Evolutionary conservation across 2,329 filamentous ascomycete genomes (phyloP).

Genomic region (Pestalotiopsis sp.): DNA sequence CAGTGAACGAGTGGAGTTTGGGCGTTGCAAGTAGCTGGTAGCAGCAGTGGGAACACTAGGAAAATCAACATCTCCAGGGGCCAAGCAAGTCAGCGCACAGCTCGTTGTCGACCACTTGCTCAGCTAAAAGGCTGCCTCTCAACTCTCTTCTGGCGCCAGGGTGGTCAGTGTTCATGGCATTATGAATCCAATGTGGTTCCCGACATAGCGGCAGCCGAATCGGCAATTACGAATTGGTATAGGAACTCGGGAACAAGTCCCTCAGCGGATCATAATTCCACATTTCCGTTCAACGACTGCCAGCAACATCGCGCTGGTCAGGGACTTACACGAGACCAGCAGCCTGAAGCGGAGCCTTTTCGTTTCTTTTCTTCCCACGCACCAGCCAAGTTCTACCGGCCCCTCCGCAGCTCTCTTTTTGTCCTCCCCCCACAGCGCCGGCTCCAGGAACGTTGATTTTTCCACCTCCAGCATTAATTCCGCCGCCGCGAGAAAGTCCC

Average conservation of each 20-base stretch:
- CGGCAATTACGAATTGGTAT: neutral
- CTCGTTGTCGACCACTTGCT: neutral
- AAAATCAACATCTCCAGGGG: neutral
- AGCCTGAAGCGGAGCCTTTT: neutral
- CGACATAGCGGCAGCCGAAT: neutral
- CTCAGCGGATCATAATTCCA: no score
- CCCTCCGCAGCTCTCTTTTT: neutral
- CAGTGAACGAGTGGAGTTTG: neutral
- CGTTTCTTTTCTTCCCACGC: neutral
- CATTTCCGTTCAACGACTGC: no score
- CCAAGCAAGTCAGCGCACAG: neutral
- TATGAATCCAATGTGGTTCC: neutral
- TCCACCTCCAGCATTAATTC: constrained; percentile 9
- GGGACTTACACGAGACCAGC: neutral
- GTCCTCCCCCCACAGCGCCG: neutral
- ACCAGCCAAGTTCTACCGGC: neutral
- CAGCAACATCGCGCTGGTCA: no score
- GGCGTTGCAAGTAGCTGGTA: neutral
- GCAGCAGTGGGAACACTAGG: neutral
- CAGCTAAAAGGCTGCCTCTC: neutral
- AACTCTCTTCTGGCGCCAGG: neutral
- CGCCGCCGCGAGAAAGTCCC: neutral
- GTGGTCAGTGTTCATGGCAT: neutral
- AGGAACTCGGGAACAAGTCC: neutral
- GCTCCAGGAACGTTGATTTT: neutral